These are phyloP conservation scores for Ocimum tenuiflorum DNA, from an alignment of 257 asterid species.

Conservation along the genomic window DNA sequence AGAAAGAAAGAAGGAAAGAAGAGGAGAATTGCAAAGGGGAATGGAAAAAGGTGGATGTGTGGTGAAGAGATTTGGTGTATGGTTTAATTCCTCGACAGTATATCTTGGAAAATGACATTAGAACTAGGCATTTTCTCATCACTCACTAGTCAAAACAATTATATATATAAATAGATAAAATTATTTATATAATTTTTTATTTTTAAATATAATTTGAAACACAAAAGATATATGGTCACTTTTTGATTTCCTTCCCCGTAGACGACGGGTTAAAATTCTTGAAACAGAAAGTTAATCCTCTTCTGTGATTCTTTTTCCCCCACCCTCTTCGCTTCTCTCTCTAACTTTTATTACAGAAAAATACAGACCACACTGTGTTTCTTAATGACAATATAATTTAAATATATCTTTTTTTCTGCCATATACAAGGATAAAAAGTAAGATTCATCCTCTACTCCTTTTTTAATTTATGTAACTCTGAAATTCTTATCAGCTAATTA, in stretches of 20 bases:
- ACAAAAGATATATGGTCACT: constrained; percentile 38
- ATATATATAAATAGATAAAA: background rate
- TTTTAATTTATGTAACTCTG: too few relatives aligned
- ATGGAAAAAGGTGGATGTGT: constrained; percentile 13
- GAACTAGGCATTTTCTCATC: constrained; percentile 43
- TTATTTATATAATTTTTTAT: too few relatives aligned
- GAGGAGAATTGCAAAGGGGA: background rate
- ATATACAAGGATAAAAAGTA: too few relatives aligned
- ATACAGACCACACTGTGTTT: background rate
- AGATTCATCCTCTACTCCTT: too few relatives aligned
- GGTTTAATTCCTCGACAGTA: constrained; percentile 69
- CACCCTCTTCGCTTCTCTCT: constrained; percentile 54
- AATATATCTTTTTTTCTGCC: too few relatives aligned
- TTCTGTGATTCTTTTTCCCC: constrained; percentile 62
- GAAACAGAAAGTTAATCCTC: constrained; percentile 45
- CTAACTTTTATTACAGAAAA: background rate
- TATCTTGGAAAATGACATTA: constrained; percentile 88
- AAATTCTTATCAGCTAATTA: too few relatives aligned
- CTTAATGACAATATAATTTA: background rate
- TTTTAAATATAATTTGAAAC: constrained; percentile 1
- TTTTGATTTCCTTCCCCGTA: constrained; percentile 62
- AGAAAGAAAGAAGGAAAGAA: constrained; percentile 15
- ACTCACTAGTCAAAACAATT: constrained; percentile 48
- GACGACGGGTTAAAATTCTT: constrained; percentile 71
- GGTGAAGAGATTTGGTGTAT: constrained; percentile 33